phyloP scores from a whole-genome alignment of 73 alveolate genomes.

The Paramecium biaurelia region DNA sequence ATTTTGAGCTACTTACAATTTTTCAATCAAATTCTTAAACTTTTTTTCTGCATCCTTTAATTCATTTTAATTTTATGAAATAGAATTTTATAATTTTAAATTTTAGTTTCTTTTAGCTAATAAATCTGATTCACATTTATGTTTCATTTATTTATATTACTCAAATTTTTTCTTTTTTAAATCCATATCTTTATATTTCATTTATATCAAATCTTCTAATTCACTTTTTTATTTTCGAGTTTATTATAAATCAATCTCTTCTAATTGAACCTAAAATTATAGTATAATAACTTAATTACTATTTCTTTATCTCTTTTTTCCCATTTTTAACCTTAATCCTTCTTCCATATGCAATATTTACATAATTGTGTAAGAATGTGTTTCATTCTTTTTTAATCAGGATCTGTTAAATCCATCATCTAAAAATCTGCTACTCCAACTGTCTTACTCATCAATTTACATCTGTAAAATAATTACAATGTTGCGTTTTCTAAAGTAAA shows the following conservation, averaged over 20 bases:
- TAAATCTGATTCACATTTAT: not conserved
- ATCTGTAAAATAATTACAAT: not conserved
- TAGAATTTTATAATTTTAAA: not conserved
- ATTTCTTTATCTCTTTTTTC: not conserved
- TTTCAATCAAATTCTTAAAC: conserved; percentile 1
- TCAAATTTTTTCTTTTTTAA: not conserved
- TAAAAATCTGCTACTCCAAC: not conserved
- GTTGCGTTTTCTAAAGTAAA: not conserved
- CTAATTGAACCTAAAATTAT: not conserved
- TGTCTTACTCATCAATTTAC: not conserved
- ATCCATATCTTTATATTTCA: not conserved
- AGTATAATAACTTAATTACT: not conserved
- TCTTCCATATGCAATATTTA: conserved; percentile 3
- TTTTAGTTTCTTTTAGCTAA: not conserved
- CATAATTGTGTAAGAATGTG: not conserved
- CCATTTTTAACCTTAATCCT: not conserved
- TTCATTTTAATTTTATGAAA: not conserved
- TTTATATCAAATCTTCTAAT: not conserved
- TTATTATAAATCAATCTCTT: not conserved
- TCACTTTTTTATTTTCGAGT: not conserved
- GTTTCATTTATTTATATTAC: not conserved
- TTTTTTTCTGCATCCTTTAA: not conserved
- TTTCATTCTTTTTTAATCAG: not conserved
- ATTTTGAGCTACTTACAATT: not conserved
- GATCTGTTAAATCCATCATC: conserved; percentile 4